phyloP scores from a whole-genome alignment of 2,329 filamentous ascomycete genomes.

The Aureobasidium mangrovei region DNA sequence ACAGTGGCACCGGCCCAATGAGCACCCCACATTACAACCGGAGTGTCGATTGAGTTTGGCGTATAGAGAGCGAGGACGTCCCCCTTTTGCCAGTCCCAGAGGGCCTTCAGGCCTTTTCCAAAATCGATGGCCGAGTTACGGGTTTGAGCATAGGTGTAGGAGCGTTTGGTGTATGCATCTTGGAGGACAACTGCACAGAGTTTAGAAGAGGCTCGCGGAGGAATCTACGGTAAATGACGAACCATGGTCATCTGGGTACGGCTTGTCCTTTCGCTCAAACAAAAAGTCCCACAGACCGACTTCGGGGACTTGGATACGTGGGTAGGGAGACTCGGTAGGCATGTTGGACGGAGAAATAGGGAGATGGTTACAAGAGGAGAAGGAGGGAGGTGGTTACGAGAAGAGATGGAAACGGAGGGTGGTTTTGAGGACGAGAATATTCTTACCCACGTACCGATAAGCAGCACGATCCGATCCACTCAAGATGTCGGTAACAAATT shows the following conservation, averaged over 20 bases:
- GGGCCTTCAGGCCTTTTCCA: slow-evolving; percentile 65
- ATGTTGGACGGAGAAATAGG: slow-evolving; percentile 38
- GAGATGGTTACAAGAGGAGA: not conserved
- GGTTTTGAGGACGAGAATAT: not conserved
- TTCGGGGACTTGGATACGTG: slow-evolving; percentile 59
- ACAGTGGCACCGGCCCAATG: slow-evolving; percentile 76
- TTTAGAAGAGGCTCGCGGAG: not conserved
- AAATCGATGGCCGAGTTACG: slow-evolving; percentile 62
- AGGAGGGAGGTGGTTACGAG: not conserved
- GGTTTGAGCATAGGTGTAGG: slow-evolving; percentile 63
- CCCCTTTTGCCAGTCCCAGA: slow-evolving; percentile 71
- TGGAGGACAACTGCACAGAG: slow-evolving; percentile 60
- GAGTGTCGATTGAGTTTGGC: slow-evolving; percentile 78
- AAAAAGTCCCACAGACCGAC: slow-evolving; percentile 71
- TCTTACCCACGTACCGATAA: not conserved
- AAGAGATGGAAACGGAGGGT: not conserved
- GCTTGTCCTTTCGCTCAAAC: slow-evolving; percentile 58
- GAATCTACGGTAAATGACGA: slow-evolving; percentile 12
- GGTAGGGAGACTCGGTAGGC: slow-evolving; percentile 61
- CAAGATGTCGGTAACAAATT: not conserved
- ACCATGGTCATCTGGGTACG: slow-evolving; percentile 68
- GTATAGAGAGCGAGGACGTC: slow-evolving; percentile 78
- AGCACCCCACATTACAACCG: slow-evolving; percentile 65
- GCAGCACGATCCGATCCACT: not conserved
- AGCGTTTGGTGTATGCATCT: slow-evolving; percentile 59